Conservation (phyloP, 2,329 filamentous ascomycete genomes). For the Chrysosphaeria jannelii region DNA sequence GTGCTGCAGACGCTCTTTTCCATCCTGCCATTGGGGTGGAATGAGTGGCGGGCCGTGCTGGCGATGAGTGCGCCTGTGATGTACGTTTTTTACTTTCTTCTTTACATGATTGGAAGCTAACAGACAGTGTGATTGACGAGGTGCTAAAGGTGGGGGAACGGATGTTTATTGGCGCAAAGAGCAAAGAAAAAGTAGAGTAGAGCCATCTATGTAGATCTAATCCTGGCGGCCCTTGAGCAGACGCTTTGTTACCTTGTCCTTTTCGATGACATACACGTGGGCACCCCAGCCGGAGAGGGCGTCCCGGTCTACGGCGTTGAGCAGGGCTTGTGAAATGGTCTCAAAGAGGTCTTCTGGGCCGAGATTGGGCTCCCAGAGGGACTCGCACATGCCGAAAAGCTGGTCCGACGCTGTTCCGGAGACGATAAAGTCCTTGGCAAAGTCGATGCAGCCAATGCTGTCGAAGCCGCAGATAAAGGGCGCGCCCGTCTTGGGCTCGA, state of each 20-base stretch:
- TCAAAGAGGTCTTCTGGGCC: conserved; percentile 90
- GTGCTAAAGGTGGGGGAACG: conserved; percentile 52
- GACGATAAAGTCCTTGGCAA: conserved; percentile 98
- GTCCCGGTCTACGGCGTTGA: conserved; percentile 91
- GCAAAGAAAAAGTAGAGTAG: conserved; percentile 2
- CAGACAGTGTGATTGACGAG: conserved; percentile 43
- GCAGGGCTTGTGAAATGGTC: conserved; percentile 81
- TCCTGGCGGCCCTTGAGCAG: conserved; percentile 96
- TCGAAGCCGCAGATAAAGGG: conserved; percentile 98
- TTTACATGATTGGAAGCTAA: background rate
- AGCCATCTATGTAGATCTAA: conserved; percentile 12
- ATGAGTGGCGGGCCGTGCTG: conserved; percentile 80
- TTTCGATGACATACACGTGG: conserved; percentile 98
- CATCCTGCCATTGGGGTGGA: conserved; percentile 59
- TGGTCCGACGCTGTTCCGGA: conserved; percentile 89
- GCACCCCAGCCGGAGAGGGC: conserved; percentile 94
- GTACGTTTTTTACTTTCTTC: conserved; percentile 20
- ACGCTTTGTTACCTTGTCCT: conserved; percentile 98
- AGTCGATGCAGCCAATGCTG: conserved; percentile 97
- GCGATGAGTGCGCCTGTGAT: conserved; percentile 75
- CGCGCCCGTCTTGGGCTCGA: conserved; percentile 78
- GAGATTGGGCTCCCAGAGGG: conserved; percentile 89
- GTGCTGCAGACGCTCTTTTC: conserved; percentile 71
- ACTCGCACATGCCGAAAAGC: conserved; percentile 95
- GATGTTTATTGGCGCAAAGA: conserved; percentile 24